Evolutionary conservation across 2,329 filamentous ascomycete species (phyloP), one percentile per base, ranked within the genome.

Genomic region (Dactylellina haptotyla): DNA sequence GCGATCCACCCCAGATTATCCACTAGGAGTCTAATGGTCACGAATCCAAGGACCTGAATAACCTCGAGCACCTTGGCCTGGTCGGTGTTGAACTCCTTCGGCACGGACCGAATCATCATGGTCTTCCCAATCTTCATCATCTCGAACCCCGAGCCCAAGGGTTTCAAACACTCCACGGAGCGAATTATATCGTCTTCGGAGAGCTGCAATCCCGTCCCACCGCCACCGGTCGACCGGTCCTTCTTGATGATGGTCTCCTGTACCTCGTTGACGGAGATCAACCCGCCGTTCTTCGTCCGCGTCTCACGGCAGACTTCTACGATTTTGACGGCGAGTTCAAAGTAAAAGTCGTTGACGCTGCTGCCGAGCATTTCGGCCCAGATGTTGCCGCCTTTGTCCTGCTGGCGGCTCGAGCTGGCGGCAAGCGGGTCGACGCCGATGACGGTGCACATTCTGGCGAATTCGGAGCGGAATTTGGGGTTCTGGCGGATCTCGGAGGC

Each of bases 341-440:
- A 98, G 83, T 98, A 99, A 80, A 99, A 99, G 81, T 99, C 95
- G 80, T 97, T 96, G 77, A 99, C 93, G 78, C 89, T 93, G 71
- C 90, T 88, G 28, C 95, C 95, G 18, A 98, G 85, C 75, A 98
- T 87, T 83, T 97, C 93, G 6, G 92, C 90, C 94, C 95, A 98
- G 70, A 97, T 88, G 69, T 90, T 95, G 16, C 87, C 87, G 16
- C 67, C 67, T 20, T 72, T 64, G 80, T 80, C 83, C 75, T 80
- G 80, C 28, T 75, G 79, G 72, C 83, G 82, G 78, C 85, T 87
- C 77, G 83, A 85, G 8, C 72, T 75, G 66, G 86, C 88, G n/a
- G 93, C 92, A 16, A 99, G 85, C 1, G 95, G 96, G 81, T 99
- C 95, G 10, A 99, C 93, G 53, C 95, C 95, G 77, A 99, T 97